phyloP scores from a whole-genome alignment of 805 yeast genomes.

The Nakazawaea wickerhamii region DNA sequence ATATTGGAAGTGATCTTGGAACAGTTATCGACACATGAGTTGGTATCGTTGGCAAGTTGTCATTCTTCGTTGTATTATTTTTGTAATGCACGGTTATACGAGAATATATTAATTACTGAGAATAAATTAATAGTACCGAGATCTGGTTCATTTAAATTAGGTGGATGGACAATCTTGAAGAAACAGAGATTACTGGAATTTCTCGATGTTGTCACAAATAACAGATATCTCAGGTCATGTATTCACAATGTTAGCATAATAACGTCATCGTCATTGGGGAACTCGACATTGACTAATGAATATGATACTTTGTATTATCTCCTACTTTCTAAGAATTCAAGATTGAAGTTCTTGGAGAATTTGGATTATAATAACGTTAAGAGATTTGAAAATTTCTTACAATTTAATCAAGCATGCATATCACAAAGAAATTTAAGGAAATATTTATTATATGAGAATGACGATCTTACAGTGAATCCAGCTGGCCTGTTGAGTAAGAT shows the following conservation, averaged over 20 bases:
- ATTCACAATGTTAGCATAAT: slow-evolving; percentile 16
- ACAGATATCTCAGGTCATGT: slow-evolving; percentile 13
- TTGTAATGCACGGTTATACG: slow-evolving; percentile 14
- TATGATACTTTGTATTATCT: slow-evolving; percentile 6
- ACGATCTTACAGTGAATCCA: slow-evolving; percentile 18
- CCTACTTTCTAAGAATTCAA: not conserved
- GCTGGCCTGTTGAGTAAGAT: slow-evolving; percentile 12
- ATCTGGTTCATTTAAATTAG: not conserved
- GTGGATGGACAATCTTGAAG: slow-evolving; percentile 14
- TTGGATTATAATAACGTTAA: slow-evolving; percentile 13
- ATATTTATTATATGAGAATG: slow-evolving; percentile 9
- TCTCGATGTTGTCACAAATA: slow-evolving; percentile 12
- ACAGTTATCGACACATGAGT: slow-evolving; percentile 10
- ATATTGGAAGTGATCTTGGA: slow-evolving; percentile 1
- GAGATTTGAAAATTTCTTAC: slow-evolving; percentile 8
- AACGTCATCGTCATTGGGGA: slow-evolving; percentile 4
- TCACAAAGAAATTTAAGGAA: not conserved
- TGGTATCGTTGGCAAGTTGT: slow-evolving; percentile 14
- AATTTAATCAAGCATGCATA: slow-evolving; percentile 5
- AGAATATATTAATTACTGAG: slow-evolving; percentile 15
- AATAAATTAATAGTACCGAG: slow-evolving; percentile 6
- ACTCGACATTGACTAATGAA: slow-evolving; percentile 17
- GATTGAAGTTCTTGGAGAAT: slow-evolving; percentile 10
- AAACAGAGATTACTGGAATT: slow-evolving; percentile 14
- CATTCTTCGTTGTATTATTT: slow-evolving; percentile 10